Evolutionary conservation across 1,284 basidiomycete genomes (phyloP), one percentile per base, ranked within the genome.

Genomic region (Anthracocystis panici-leucophaei): DNA sequence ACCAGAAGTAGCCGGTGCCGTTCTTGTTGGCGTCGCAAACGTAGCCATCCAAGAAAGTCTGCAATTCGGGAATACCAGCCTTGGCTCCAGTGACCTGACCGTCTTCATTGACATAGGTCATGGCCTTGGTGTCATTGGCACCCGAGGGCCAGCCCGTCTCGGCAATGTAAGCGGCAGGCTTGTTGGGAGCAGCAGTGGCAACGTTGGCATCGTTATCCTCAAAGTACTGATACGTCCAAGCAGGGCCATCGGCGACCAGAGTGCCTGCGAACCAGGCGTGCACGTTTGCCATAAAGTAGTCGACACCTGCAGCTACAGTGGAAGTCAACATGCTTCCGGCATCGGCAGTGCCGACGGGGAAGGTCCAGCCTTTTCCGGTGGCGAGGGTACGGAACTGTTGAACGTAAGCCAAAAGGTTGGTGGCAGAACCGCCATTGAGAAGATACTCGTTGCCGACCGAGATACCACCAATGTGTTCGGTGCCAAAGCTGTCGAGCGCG

Each of bases 371-470:
- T 45, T 72, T 71, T 41, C 33, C 40, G 5, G 51, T 35, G 16
- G 67, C 63, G 20, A 63, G 40, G 8, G 68, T 68, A 29, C 60
- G 55, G 69, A 72, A 72, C 33, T 44, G 23, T 16, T 71, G 57
- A 8, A 75, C 73, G 21, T 66, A 75, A 9, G 51, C 41, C 42
- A 75, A 45, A 4, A 75, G 69, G 29, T 57, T 57, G 38, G 67
- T 59, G 4, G 61, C 62, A 2, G 63, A 67, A 5, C 63, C 63
- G 18, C 62, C 72, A 35, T 71, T 46, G 49, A 75, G 55, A 21
- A 75, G 62, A 23, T 63, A 75, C 31, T 75, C 73, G 57, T 75
- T 75, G 38, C 73, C 73, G 40, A 75, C 68, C 45, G 68, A 61
- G 33, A 75, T 44, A 45, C 73, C 68, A 2, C 68, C 67, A 18